Conservation (phyloP, 495 filamentous ascomycete genomes). For the Hypoxylon intermedium region DNA sequence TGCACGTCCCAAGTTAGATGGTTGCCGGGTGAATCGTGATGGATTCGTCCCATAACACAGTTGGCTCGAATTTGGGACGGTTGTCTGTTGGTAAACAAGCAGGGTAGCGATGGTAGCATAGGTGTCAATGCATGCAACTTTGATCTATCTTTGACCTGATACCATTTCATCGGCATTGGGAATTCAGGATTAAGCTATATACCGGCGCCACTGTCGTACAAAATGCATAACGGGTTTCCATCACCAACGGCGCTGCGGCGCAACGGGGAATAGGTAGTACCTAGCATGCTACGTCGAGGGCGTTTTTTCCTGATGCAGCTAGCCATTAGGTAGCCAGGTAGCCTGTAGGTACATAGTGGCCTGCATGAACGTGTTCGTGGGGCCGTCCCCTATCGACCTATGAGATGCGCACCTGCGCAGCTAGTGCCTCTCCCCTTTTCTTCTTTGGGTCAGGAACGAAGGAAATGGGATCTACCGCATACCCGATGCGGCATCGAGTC, state of each 20-base stretch:
- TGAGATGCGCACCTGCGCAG: constrained; percentile 3
- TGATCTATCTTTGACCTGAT: constrained; percentile 9
- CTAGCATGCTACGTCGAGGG: constrained; percentile 3
- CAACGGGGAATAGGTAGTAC: constrained; percentile 9
- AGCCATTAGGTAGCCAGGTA: constrained; percentile 22
- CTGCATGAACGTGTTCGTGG: constrained; percentile 36
- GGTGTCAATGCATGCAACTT: too few relatives aligned
- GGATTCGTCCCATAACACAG: constrained; percentile 17
- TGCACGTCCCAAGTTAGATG: constrained; percentile 16
- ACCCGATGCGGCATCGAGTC: constrained; percentile 26
- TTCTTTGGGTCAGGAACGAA: constrained; percentile 35
- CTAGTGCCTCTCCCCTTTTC: constrained; percentile 17
- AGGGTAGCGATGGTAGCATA: too few relatives aligned
- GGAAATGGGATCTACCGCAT: constrained; percentile 24
- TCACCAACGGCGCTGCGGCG: constrained; percentile 4
- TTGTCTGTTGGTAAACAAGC: constrained; percentile 25
- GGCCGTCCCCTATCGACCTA: constrained; percentile 23
- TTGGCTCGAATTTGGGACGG: constrained; percentile 23
- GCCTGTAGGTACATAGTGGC: constrained; percentile 25
- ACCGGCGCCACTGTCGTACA: constrained; percentile 15
- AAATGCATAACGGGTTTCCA: constrained; percentile 8
- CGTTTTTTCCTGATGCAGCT: constrained; percentile 25
- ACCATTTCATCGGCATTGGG: constrained; percentile 14
- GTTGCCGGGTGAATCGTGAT: constrained; percentile 36
- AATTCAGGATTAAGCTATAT: constrained; percentile 13